phyloP scores from a whole-genome alignment of 495 filamentous ascomycete species.

The Darksidea phi region DNA sequence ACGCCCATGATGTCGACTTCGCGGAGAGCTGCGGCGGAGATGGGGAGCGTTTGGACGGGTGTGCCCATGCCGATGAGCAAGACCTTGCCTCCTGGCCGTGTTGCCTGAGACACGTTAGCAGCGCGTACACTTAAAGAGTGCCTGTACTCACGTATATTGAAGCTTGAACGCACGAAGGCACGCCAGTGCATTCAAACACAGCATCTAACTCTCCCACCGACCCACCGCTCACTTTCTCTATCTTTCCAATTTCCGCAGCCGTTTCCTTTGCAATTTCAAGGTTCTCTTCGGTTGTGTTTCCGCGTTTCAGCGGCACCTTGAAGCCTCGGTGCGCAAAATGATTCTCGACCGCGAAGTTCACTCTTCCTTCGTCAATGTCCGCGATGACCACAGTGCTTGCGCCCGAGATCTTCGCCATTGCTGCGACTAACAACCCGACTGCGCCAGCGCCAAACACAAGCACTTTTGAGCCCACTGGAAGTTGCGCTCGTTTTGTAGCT shows the following conservation, averaged over 20 bases:
- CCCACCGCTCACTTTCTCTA: conserved; percentile 47
- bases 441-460: conserved; percentile 80
- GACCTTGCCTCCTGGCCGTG: conserved; percentile 73
- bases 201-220: conserved; percentile 67
- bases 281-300: conserved; percentile 52
- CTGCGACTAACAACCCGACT: conserved; percentile 74
- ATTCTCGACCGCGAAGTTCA: conserved; percentile 69
- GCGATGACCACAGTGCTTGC: conserved; percentile 68
- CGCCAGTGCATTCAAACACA: conserved; percentile 90
- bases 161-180: conserved; percentile 81
- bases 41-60: conserved; percentile 79
- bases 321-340: conserved; percentile 62
- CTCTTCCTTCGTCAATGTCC: conserved; percentile 71
- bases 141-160: conserved; percentile 65
- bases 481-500: conserved; percentile 60
- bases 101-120: conserved; percentile 43
- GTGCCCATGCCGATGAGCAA: conserved; percentile 95
- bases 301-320: conserved; percentile 49
- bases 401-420: conserved; percentile 65
- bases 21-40: conserved; percentile 78
- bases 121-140: not conserved
- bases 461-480: conserved; percentile 55
- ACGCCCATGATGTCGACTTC: conserved; percentile 93
- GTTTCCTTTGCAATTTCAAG: conserved; percentile 60
- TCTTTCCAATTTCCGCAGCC: conserved; percentile 51